A percentile compares a stretch with the other conserved stretches of the same genome.
Evolutionary conservation across 176 grass and related monocot genomes (phyloP).

Genomic region (Olyra latifolia): DNA sequence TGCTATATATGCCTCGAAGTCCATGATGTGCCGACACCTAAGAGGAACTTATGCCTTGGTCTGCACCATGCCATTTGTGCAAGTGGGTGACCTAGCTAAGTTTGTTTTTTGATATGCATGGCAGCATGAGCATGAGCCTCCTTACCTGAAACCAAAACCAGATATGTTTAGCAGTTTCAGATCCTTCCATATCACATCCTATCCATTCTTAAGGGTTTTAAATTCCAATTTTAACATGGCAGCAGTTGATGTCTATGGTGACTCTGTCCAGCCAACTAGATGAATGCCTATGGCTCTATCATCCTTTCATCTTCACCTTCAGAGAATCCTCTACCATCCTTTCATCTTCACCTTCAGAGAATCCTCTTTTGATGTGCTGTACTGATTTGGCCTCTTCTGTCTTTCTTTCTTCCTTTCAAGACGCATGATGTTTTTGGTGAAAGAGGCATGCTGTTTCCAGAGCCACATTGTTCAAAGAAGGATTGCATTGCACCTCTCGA

Average conservation of each 20-base stretch:
- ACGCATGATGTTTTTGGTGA: constrained; percentile 1
- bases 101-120: constrained; percentile 18
- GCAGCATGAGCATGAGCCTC: neutral
- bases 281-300: constrained; percentile 16
- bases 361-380: constrained; percentile 38
- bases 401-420: constrained; percentile 10
- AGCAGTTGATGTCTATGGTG: constrained; percentile 5
- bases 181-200: constrained; percentile 40
- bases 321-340: constrained; percentile 33
- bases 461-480: constrained; percentile 16
- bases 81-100: constrained; percentile 32
- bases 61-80: constrained; percentile 21
- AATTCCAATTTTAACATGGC: constrained; percentile 30
- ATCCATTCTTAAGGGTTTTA: constrained; percentile 34
- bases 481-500: neutral
- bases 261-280: constrained; percentile 24
- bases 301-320: constrained; percentile 24
- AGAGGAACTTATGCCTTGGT: constrained; percentile 29
- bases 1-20: constrained; percentile 17
- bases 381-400: constrained; percentile 20
- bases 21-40: constrained; percentile 32
- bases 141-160: constrained; percentile 37
- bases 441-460: constrained; percentile 31
- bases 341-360: constrained; percentile 26
- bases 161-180: neutral